Evolutionary conservation across 2,329 filamentous ascomycete genomes (phyloP).

Genomic region (Xylaria sp.): DNA sequence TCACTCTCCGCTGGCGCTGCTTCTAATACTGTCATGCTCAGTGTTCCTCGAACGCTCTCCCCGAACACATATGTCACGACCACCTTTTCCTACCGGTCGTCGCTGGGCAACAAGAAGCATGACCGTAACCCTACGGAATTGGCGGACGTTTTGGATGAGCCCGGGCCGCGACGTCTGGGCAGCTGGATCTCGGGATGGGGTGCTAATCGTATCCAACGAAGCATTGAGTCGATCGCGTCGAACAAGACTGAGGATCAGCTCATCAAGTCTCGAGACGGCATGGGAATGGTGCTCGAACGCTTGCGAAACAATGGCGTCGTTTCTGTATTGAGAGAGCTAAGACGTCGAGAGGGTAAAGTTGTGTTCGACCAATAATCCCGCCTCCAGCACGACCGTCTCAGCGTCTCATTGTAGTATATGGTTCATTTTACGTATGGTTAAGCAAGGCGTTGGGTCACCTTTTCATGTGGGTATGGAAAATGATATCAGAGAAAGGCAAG

Average conservation of each 20-base stretch:
- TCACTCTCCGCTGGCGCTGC: conserved; percentile 38
- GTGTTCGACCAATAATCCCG: conserved; percentile 46
- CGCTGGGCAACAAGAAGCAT: conserved; percentile 75
- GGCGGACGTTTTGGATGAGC: conserved; percentile 57
- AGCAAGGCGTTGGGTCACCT: conserved; percentile 42
- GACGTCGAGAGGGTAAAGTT: conserved; percentile 57
- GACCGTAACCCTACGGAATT: conserved; percentile 58
- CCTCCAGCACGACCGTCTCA: conserved; percentile 33
- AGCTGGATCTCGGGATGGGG: conserved; percentile 68
- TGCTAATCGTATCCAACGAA: conserved; percentile 77
- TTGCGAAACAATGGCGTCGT: conserved; percentile 69
- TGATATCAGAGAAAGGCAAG: conserved; percentile 28
- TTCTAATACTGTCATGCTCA: conserved; percentile 45
- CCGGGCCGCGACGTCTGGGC: conserved; percentile 46
- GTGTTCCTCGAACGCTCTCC: conserved; percentile 42
- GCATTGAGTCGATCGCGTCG: conserved; percentile 81
- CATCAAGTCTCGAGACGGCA: conserved; percentile 83
- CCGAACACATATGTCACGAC: conserved; percentile 74
- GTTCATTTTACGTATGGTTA: conserved; percentile 32
- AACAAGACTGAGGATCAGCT: conserved; percentile 82
- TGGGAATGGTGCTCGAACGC: conserved; percentile 82
- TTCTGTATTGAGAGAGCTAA: conserved; percentile 65
- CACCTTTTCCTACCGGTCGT: conserved; percentile 78
- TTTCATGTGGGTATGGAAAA: conserved; percentile 33
- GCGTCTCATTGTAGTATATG: conserved; percentile 35